Base-by-base conservation (phyloP, 2,329 filamentous ascomycete species). In the Parastagonospora nodorum region DNA sequence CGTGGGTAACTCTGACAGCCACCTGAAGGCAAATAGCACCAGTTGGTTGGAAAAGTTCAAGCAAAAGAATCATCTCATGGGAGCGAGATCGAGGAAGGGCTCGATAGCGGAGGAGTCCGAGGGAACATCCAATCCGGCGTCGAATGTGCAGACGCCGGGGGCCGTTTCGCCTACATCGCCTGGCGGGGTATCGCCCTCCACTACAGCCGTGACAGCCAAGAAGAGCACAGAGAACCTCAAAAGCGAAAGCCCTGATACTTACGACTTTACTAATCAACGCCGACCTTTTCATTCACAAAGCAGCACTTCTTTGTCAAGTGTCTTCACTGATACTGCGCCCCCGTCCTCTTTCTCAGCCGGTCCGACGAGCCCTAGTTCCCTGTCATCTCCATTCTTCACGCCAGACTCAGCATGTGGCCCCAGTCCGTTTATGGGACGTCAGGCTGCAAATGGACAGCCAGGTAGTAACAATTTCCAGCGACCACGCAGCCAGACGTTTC, bases 31-130 rank as follows among this genome's bases (percentile, higher is more conserved):
- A 42, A 83, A 90, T 58, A 94, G 84, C 60, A 79, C 84, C 28
- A 86, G 81, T 60, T 97, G 93, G 92, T 81, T 97, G 30, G 91
- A 96, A 67, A 95, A 94, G 71, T 97, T 97, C 80, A 96, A 97
- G 78, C 85, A 91, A 69, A 96, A 93, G 77, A 88, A 96, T 71
- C 86, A 82, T 57, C 68, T 88, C 9, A 73, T 79, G 60, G 79
- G 81, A 32, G 75, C 80, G 9, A 81, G 80, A 61, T 78, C 78
- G 38, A 74, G 82, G 39, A 85, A 84, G 67, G 74, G 76, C 28
- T 84, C 82, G 6, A 70, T 80, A 44, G 77, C 75, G 39, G 92
- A 90, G 68, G 88, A 92, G 46, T 83, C 86, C 0, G 88, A 90
- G 63, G 84, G 81, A 51, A 72, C 75, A n/a, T 82, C 82, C 19